phyloP scores from a whole-genome alignment of 2,329 filamentous ascomycete species.

The Scedosporium dehoogii region DNA sequence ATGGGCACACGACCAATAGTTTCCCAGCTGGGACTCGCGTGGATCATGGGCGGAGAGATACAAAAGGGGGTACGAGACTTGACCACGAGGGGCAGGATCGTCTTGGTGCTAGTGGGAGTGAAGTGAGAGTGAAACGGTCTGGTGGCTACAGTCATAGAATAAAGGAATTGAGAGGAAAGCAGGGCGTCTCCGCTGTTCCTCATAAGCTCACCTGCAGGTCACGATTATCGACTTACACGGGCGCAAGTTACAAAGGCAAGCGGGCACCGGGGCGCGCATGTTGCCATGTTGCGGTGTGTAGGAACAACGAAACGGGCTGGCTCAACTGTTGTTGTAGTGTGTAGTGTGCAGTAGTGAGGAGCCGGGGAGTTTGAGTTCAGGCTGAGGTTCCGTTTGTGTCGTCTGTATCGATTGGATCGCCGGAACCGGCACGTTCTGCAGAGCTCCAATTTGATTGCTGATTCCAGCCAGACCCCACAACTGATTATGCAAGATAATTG shows the following conservation, averaged over 20 bases:
- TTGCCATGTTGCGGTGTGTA: too few relatives aligned
- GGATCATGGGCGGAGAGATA: not conserved
- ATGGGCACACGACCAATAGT: not conserved
- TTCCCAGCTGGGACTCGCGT: not conserved
- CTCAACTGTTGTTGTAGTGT: not conserved
- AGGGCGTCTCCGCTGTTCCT: too few relatives aligned
- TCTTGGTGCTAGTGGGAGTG: not conserved
- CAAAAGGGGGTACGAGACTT: not conserved
- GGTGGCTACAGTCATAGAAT: too few relatives aligned
- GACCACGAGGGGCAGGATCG: not conserved
- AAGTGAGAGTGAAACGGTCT: too few relatives aligned
- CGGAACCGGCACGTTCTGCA: not conserved
- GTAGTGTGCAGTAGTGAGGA: not conserved
- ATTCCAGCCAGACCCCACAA: not conserved
- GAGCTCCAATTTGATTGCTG: not conserved
- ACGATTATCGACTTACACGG: not conserved
- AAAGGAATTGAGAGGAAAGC: not conserved
- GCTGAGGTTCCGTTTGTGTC: too few relatives aligned
- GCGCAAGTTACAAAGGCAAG: too few relatives aligned
- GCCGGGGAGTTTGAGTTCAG: not conserved
- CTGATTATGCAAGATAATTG: not conserved
- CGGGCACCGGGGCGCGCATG: too few relatives aligned
- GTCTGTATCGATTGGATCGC: not conserved
- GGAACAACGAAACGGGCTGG: too few relatives aligned
- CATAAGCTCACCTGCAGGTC: not conserved